phyloP scores from a whole-genome alignment of 768 basidiomycete genomes.

The Peribolospora kevripleyi region DNA sequence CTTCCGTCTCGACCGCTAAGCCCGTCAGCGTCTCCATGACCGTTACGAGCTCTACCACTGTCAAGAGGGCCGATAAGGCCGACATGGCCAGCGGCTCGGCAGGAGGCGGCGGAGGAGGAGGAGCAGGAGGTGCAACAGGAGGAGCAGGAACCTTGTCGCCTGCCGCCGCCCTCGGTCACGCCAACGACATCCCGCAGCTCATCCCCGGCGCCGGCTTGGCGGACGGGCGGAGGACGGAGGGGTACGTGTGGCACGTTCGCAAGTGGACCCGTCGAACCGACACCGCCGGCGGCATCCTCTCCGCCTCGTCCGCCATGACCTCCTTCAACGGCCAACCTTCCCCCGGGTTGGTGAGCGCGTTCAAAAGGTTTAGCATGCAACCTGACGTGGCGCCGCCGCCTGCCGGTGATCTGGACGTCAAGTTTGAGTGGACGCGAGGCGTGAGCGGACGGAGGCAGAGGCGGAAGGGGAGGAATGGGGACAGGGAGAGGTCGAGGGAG shows the following conservation, averaged over 20 bases:
- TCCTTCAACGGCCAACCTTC: slow-evolving; percentile 23
- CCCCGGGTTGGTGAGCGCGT: slow-evolving; percentile 7
- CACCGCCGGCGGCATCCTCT: slow-evolving; percentile 18
- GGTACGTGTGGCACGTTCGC: no score
- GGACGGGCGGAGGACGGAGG: no score
- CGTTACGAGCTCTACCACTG: no score
- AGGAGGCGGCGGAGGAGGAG: no score
- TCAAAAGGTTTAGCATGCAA: background rate
- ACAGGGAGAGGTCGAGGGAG: no score
- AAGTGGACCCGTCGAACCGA: background rate
- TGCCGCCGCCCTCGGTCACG: background rate
- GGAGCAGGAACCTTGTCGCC: background rate
- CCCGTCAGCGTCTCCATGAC: no score
- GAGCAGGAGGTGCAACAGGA: no score
- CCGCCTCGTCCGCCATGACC: slow-evolving; percentile 18
- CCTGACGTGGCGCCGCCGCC: background rate
- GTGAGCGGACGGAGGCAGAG: no score
- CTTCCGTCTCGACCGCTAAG: background rate
- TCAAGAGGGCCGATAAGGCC: background rate
- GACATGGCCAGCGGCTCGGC: no score
- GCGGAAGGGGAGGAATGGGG: no score
- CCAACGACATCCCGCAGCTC: background rate
- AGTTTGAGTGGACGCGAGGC: no score
- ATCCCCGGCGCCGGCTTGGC: background rate
- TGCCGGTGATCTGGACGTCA: no score